These are phyloP conservation scores for Gossypium longicalyx DNA, from an alignment of 345 rosid genomes.

Conservation along the genomic window DNA sequence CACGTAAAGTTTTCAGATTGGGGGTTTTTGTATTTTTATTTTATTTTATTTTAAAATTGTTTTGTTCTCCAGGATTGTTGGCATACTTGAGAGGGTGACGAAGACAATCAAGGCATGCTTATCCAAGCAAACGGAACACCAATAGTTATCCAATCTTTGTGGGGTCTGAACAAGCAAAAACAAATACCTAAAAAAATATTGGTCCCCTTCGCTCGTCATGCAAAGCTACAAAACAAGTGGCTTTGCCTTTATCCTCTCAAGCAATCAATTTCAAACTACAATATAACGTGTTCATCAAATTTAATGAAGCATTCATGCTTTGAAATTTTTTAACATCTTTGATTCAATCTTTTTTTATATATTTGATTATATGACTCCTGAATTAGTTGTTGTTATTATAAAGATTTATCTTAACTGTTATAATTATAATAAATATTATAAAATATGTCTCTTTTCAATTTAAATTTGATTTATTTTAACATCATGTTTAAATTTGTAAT, in stretches of 20 bases:
- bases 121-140: constrained; percentile 1
- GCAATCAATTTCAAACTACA: background rate
- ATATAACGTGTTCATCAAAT: background rate
- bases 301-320: too few species aligned
- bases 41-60: background rate
- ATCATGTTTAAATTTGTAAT: background rate
- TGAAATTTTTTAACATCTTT: too few species aligned
- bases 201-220: constrained; percentile 2
- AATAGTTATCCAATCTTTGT: constrained; percentile 4
- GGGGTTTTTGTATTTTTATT: background rate
- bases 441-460: background rate
- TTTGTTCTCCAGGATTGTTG: constrained; percentile 3
- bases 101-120: background rate
- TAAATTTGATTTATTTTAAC: background rate
- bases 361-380: too few species aligned
- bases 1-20: background rate
- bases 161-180: constrained; percentile 6
- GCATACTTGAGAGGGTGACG: constrained; percentile 12
- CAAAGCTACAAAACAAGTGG: background rate
- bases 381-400: too few species aligned
- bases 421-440: background rate
- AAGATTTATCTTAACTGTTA: too few species aligned
- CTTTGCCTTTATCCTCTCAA: background rate
- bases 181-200: background rate
- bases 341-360: too few species aligned